These are phyloP conservation scores for Candida succiphila DNA, from an alignment of 805 yeast species.

Conservation along the genomic window DNA sequence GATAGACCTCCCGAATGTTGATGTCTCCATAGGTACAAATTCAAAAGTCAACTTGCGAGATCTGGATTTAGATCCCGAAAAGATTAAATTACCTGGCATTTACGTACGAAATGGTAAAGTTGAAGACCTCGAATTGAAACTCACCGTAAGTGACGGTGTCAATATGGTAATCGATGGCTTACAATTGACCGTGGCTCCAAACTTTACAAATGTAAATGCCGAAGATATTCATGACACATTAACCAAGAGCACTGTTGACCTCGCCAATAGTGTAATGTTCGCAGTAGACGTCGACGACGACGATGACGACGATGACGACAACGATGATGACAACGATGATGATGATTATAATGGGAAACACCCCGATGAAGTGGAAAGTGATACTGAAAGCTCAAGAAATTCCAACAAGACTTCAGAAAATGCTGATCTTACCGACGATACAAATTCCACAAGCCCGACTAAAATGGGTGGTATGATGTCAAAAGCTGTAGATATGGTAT, in stretches of 20 bases:
- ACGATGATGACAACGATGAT: slow-evolving; percentile 17
- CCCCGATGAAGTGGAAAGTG: no score
- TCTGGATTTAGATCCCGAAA: slow-evolving; percentile 64
- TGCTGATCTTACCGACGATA: no score
- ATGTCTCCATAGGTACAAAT: slow-evolving; percentile 57
- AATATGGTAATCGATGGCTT: slow-evolving; percentile 48
- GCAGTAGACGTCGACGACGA: slow-evolving; percentile 30
- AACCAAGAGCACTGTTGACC: slow-evolving; percentile 65
- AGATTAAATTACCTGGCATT: slow-evolving; percentile 55
- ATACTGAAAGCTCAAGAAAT: background rate
- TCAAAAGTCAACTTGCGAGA: slow-evolving; percentile 42
- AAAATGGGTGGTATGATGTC: slow-evolving; percentile 48
- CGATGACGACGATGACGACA: slow-evolving; percentile 13
- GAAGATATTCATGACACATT: slow-evolving; percentile 32
- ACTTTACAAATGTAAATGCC: slow-evolving; percentile 21
- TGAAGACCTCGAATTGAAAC: slow-evolving; percentile 40
- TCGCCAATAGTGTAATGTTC: slow-evolving; percentile 51
- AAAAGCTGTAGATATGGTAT: slow-evolving; percentile 56
- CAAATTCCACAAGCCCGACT: no score
- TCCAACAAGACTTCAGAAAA: no score
- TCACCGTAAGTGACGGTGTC: slow-evolving; percentile 67
- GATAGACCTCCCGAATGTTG: slow-evolving; percentile 71
- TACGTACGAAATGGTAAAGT: slow-evolving; percentile 53
- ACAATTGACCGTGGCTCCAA: slow-evolving; percentile 34
- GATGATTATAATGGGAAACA: slow-evolving; percentile 3